Evolutionary conservation across 2,329 filamentous ascomycete species (phyloP).

Genomic region (Colletotrichum chrysophilum): DNA sequence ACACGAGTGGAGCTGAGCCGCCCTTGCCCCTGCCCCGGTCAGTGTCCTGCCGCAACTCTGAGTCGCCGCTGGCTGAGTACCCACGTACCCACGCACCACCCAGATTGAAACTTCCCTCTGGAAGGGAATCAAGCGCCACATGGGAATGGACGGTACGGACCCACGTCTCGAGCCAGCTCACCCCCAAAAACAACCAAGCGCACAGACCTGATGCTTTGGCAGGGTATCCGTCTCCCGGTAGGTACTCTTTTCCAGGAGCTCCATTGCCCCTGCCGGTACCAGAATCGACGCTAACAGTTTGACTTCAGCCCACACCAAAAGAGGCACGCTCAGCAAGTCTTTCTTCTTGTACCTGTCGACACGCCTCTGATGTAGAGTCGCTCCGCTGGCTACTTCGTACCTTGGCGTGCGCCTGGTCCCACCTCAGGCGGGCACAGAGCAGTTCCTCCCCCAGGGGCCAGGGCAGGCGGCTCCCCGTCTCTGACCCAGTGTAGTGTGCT

Average conservation of each 20-base stretch:
- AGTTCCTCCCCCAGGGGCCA: conserved; percentile 11
- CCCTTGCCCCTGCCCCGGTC: neutral
- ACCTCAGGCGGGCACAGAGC: conserved; percentile 2
- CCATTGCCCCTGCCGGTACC: neutral
- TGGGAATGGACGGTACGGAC: neutral
- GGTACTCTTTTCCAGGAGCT: neutral
- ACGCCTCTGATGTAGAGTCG: neutral
- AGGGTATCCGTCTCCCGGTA: neutral
- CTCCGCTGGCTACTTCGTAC: conserved; percentile 3
- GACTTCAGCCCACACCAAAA: neutral
- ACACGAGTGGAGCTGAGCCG: neutral
- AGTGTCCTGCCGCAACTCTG: neutral
- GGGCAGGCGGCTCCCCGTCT: conserved; percentile 19
- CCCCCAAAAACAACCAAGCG: neutral
- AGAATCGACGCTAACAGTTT: neutral
- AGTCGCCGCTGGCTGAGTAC: neutral
- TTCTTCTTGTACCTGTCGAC: neutral
- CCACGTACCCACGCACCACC: neutral
- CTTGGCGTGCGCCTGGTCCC: conserved; percentile 12
- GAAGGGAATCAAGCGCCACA: conserved; percentile 15
- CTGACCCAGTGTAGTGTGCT: neutral
- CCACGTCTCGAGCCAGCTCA: conserved; percentile 2
- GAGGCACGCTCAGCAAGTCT: neutral
- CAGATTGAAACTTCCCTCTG: conserved; percentile 13
- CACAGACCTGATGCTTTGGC: conserved; percentile 3